These are phyloP conservation scores for Intubia oerlemansii DNA, from an alignment of 2,329 filamentous ascomycete genomes.

Conservation along the genomic window DNA sequence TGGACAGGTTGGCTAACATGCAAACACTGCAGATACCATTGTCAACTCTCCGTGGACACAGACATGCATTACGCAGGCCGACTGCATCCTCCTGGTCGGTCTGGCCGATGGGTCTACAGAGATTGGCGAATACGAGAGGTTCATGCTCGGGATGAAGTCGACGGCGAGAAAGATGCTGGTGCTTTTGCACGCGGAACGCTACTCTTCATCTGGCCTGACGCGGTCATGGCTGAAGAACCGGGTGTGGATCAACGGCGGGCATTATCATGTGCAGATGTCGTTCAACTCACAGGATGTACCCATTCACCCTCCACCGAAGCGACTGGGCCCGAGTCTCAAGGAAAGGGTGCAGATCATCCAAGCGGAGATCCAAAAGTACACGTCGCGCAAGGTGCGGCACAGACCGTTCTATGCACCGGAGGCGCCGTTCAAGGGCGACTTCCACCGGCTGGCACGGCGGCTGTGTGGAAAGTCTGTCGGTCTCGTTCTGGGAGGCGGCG, in stretches of 20 bases:
- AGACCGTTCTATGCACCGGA: slow-evolving; percentile 78
- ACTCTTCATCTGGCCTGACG: slow-evolving; percentile 66
- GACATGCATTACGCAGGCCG: slow-evolving; percentile 89
- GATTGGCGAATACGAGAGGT: slow-evolving; percentile 91
- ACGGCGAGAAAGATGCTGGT: slow-evolving; percentile 88
- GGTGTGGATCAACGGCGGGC: slow-evolving; percentile 94
- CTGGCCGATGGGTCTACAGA: slow-evolving; percentile 74
- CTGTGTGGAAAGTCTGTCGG: slow-evolving; percentile 90
- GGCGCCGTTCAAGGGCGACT: slow-evolving; percentile 87
- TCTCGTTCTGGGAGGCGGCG: slow-evolving; percentile 80
- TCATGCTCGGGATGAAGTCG: slow-evolving; percentile 90
- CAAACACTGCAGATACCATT: slow-evolving; percentile 53
- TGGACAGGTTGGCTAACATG: too few relatives aligned
- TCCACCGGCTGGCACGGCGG: slow-evolving; percentile 74
- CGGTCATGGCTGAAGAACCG: slow-evolving; percentile 79
- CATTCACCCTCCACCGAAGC: slow-evolving; percentile 51
- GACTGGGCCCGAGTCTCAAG: slow-evolving; percentile 70
- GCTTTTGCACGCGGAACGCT: slow-evolving; percentile 71
- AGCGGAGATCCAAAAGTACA: slow-evolving; percentile 96
- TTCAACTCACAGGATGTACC: slow-evolving; percentile 60
- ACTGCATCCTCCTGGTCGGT: slow-evolving; percentile 85
- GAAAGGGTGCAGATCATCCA: slow-evolving; percentile 86
- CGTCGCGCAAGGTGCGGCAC: slow-evolving; percentile 75
- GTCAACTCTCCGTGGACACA: slow-evolving; percentile 98
- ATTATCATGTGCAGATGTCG: slow-evolving; percentile 94